These are phyloP conservation scores for Acanthamoeba lenticulata DNA, from an alignment of 208 protist genomes.

Conservation along the genomic window DNA sequence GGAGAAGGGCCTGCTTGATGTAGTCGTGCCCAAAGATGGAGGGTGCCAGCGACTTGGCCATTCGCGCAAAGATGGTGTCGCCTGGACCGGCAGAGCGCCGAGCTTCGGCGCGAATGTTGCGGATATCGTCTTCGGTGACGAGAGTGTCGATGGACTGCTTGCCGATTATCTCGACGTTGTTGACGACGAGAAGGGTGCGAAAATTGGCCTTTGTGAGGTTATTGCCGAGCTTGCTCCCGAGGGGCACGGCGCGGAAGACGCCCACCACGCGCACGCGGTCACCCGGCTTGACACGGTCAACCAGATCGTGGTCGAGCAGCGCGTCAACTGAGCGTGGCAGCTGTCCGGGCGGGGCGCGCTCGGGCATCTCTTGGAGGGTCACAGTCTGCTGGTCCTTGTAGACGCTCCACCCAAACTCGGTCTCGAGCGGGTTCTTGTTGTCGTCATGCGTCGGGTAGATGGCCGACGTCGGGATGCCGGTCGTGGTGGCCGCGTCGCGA, in stretches of 20 bases:
- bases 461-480: conserved; percentile 87
- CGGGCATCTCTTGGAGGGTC: conserved; percentile 97
- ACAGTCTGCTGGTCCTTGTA: conserved; percentile 97
- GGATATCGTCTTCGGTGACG: conserved; percentile 71
- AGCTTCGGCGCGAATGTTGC: conserved; percentile 73
- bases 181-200: conserved; percentile 94
- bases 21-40: conserved; percentile 98
- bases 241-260: conserved; percentile 91
- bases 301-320: conserved; percentile 97
- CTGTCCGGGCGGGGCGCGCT: conserved; percentile 97
- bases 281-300: conserved; percentile 96
- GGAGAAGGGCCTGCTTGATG: conserved; percentile 96
- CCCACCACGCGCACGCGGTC: conserved; percentile 95
- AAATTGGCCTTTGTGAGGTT: conserved; percentile 35
- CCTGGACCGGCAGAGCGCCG: conserved; percentile 35
- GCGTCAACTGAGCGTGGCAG: conserved; percentile 97
- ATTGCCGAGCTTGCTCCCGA: conserved; percentile 27
- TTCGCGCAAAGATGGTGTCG: neutral
- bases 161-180: conserved; percentile 87
- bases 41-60: conserved; percentile 91
- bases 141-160: conserved; percentile 72
- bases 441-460: conserved; percentile 93
- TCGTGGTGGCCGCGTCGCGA: conserved; percentile 94
- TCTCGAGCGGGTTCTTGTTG: conserved; percentile 95
- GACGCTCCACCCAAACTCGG: conserved; percentile 97